A percentile compares a stretch with the other conserved stretches of the same genome.
phyloP scores from a whole-genome alignment of 306 rosid genomes.

The Morella rubra region DNA sequence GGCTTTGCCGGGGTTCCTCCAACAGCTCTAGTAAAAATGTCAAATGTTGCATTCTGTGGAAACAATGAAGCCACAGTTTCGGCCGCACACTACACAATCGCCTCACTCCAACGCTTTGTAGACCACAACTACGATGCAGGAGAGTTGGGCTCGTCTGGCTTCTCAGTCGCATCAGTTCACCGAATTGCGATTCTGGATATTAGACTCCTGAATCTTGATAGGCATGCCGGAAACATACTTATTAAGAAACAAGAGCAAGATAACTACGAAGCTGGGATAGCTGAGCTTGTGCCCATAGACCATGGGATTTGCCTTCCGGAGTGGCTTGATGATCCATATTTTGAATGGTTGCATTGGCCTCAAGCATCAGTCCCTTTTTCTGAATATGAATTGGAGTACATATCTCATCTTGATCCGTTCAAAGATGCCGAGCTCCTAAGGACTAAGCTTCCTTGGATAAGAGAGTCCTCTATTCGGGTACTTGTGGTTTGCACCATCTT shows the following conservation, averaged over 20 bases:
- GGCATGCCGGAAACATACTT: constrained; percentile 94
- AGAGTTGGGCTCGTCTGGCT: constrained; percentile 77
- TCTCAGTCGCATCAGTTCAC: constrained; percentile 75
- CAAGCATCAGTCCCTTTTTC: constrained; percentile 85
- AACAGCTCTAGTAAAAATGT: constrained; percentile 78
- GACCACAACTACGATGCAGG: constrained; percentile 88
- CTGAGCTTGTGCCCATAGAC: constrained; percentile 86
- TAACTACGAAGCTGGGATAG: constrained; percentile 29
- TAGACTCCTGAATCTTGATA: constrained; percentile 74
- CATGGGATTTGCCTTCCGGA: constrained; percentile 96
- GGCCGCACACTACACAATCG: constrained; percentile 51
- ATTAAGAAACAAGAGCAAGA: constrained; percentile 47
- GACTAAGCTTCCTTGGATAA: constrained; percentile 52
- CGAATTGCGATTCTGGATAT: constrained; percentile 73
- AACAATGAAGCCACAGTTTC: constrained; percentile 24
- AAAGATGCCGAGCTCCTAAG: constrained; percentile 72
- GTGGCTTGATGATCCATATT: constrained; percentile 93
- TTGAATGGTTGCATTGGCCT: constrained; percentile 98
- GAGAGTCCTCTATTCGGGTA: constrained; percentile 73
- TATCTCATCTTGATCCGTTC: constrained; percentile 72
- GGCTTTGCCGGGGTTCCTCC: constrained; percentile 92
- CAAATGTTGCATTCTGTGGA: constrained; percentile 56
- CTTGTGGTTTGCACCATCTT: constrained; percentile 81
- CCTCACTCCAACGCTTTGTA: constrained; percentile 82
- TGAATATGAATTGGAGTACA: constrained; percentile 63